phyloP scores from a whole-genome alignment of 1,139 yeast genomes.

The Saccharomycopsis hybrid region DNA sequence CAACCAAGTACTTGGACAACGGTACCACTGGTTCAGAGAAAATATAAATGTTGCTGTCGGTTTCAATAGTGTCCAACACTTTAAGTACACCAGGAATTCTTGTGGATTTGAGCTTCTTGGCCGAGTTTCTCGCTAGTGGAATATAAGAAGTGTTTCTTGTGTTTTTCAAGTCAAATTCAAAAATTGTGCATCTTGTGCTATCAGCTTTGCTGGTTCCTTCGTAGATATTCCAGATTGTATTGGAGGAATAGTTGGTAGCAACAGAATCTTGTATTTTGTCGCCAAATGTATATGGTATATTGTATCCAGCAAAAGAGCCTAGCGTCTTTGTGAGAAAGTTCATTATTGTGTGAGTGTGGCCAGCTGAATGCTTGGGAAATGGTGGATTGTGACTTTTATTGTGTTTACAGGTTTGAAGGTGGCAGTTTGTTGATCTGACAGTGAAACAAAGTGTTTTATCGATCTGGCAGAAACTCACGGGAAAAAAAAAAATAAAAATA shows the following conservation, averaged over 20 bases:
- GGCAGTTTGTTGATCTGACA: too few species aligned
- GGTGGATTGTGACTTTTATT: too few species aligned
- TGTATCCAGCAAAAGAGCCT: slow-evolving; percentile 44
- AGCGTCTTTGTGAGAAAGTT: slow-evolving; percentile 55
- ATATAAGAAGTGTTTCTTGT: slow-evolving; percentile 33
- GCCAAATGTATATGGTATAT: slow-evolving; percentile 52
- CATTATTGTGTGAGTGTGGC: slow-evolving; percentile 32
- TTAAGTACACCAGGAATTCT: slow-evolving; percentile 74
- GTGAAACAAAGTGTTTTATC: too few species aligned
- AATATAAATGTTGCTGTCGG: slow-evolving; percentile 48
- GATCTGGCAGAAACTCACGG: neutral
- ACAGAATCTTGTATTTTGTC: slow-evolving; percentile 33
- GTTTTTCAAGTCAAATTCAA: slow-evolving; percentile 51
- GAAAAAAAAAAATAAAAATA: too few species aligned
- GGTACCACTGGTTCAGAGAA: slow-evolving; percentile 76
- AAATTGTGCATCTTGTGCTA: slow-evolving; percentile 43
- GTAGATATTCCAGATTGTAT: slow-evolving; percentile 36
- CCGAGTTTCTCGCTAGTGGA: slow-evolving; percentile 56
- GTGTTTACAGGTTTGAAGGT: too few species aligned
- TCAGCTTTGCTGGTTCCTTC: slow-evolving; percentile 33
- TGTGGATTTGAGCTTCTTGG: slow-evolving; percentile 58
- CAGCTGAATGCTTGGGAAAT: too few species aligned
- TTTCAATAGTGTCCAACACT: slow-evolving; percentile 61
- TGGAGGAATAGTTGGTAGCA: slow-evolving; percentile 27
- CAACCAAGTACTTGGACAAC: slow-evolving; percentile 34